These are phyloP conservation scores for Croton laevigatus DNA, from an alignment of 441 rosid genomes.

Conservation along the genomic window DNA sequence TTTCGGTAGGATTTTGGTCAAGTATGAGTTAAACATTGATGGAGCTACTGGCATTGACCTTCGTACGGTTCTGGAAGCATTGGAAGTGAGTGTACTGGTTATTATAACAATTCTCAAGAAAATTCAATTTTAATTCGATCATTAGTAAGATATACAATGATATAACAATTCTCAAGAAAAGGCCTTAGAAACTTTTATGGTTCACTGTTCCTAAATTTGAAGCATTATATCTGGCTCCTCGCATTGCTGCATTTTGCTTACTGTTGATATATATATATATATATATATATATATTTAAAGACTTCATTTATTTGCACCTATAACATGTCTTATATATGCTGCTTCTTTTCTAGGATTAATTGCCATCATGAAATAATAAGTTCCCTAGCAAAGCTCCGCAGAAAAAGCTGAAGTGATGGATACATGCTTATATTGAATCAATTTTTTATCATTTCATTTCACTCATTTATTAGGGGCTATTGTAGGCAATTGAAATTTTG, in stretches of 20 bases:
- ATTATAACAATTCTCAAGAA: conserved; percentile 12
- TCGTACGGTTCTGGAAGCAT: conserved; percentile 59
- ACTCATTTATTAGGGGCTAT: conserved; percentile 23
- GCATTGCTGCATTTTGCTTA: background rate
- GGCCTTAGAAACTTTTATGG: background rate
- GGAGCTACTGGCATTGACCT: conserved; percentile 53
- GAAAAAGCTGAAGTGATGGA: background rate
- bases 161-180: background rate
- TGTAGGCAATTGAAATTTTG: conserved; percentile 76
- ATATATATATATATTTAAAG: background rate
- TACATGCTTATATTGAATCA: background rate
- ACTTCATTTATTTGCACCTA: background rate
- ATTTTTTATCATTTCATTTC: background rate
- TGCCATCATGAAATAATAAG: background rate
- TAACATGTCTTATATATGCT: background rate
- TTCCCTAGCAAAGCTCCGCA: background rate
- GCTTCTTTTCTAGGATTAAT: background rate
- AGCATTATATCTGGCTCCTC: background rate
- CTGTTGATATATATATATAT: too few relatives aligned
- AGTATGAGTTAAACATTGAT: conserved; percentile 43
- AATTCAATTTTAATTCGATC: background rate
- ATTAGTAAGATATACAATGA: background rate
- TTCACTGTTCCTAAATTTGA: background rate
- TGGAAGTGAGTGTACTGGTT: conserved; percentile 62
- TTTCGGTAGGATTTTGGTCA: conserved; percentile 47